Percentiles rank a stretch among this genome's conserved stretches.
Evolutionary conservation across 441 rosid species (phyloP).

Genomic region (Gossypium aridum): DNA sequence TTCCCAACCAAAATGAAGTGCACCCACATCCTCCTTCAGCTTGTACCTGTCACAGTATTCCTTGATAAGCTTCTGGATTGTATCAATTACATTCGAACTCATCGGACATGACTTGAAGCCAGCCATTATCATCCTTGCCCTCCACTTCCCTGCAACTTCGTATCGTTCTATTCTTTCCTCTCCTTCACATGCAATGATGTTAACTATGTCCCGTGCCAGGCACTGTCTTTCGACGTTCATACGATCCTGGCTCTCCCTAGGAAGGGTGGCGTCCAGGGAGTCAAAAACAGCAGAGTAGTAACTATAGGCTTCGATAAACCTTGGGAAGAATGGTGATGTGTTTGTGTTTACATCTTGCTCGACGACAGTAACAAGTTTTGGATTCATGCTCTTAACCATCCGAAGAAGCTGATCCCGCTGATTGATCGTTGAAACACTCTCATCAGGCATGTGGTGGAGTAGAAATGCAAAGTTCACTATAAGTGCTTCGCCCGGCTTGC

Average conservation of each 20-base stretch:
- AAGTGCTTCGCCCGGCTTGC: slow-evolving; percentile 65
- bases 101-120: slow-evolving; percentile 62
- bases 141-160: slow-evolving; percentile 93
- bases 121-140: slow-evolving; percentile 95
- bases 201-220: slow-evolving; percentile 88
- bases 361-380: slow-evolving; percentile 88
- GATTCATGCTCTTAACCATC: slow-evolving; percentile 81
- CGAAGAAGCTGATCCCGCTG: slow-evolving; percentile 89
- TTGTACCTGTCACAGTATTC: slow-evolving; percentile 64
- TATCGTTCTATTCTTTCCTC: slow-evolving; percentile 90
- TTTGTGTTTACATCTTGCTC: slow-evolving; percentile 95
- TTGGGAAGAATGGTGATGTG: slow-evolving; percentile 75
- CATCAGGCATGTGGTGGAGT: slow-evolving; percentile 99
- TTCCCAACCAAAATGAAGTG: slow-evolving; percentile 88
- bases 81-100: slow-evolving; percentile 44
- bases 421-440: slow-evolving; percentile 89
- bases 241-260: slow-evolving; percentile 92
- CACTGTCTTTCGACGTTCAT: slow-evolving; percentile 94
- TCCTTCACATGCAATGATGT: slow-evolving; percentile 92
- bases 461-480: slow-evolving; percentile 90
- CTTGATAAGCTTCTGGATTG: slow-evolving; percentile 43
- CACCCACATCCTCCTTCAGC: slow-evolving; percentile 59
- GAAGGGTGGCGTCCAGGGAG: slow-evolving; percentile 87
- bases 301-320: slow-evolving; percentile 81
- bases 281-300: slow-evolving; percentile 93